Percentiles rank a stretch among this genome's conserved stretches.
These are phyloP conservation scores for Eucalyptus erythrocorys DNA, from an alignment of 345 rosid species.

Conservation along the genomic window DNA sequence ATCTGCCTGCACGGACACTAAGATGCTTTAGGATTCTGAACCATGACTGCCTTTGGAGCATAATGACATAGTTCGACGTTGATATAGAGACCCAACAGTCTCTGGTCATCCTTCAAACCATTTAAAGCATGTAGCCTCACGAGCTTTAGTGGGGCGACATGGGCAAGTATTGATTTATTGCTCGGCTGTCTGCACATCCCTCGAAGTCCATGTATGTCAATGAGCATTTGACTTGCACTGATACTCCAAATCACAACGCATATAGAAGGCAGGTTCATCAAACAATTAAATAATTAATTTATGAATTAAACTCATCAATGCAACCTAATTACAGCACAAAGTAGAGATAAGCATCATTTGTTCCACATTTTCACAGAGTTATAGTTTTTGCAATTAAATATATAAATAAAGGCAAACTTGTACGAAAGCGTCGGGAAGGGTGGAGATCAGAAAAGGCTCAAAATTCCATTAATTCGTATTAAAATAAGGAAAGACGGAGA, in stretches of 20 bases:
- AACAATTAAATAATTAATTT: background rate
- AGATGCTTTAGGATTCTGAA: background rate
- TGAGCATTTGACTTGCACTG: constrained; percentile 83
- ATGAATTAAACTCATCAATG: background rate
- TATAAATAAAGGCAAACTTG: background rate
- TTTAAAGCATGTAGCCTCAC: constrained; percentile 21
- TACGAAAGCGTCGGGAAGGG: background rate
- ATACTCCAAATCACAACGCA: background rate
- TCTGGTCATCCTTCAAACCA: background rate
- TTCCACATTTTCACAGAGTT: background rate
- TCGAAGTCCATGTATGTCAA: constrained; percentile 76
- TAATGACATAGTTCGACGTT: background rate
- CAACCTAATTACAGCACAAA: background rate
- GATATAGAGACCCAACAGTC: background rate
- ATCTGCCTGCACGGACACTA: background rate
- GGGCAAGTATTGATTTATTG: constrained; percentile 81
- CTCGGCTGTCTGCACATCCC: constrained; percentile 91
- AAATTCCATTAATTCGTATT: too few species aligned
- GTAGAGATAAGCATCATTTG: background rate
- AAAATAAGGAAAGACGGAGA: background rate
- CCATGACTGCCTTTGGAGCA: background rate
- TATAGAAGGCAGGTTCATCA: background rate
- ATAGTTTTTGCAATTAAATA: background rate
- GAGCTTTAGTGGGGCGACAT: constrained; percentile 82
- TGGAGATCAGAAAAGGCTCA: background rate